Evolutionary conservation across 345 rosid genomes (phyloP), one percentile per base, ranked within the genome.

Genomic region (Pseudoturritis turrita): DNA sequence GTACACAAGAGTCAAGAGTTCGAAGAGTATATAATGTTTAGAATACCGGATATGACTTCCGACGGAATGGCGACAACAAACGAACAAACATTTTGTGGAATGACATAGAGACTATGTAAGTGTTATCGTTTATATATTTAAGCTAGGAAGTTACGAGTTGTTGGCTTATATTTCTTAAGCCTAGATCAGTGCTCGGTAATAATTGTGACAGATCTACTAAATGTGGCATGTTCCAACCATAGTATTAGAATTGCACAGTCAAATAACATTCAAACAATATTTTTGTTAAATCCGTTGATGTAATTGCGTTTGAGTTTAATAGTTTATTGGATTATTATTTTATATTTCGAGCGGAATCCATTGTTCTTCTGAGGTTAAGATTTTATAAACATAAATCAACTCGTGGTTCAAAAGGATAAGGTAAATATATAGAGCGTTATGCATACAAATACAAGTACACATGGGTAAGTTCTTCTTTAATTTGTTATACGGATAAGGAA

Each of bases 401-500:
- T n/a, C n/a, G n/a, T n/a, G n/a, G n/a, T n/a, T n/a, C n/a, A n/a
- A n/a, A n/a, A n/a, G n/a, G 72, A 14, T 54, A 21, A 57, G 14
- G 31, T 47, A 35, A 13, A 13, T 46, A 47, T 8, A 39, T 11
- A 67, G 15, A 26, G 28, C 22, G 25, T 70, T 33, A 46, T 36
- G 33, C 19, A 70, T 58, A 55, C 8, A 47, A 11, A 23, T 36
- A 58, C 49, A 70, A 52, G 19, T 62, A 7, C 29, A 55, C 6
- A 55, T 31, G 29, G 46, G 75, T 51, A 62, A 62, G 36, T 19
- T 51, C 61, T 19, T 51, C 61, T 18, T 29, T 18, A 7, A 9
- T 37, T 37, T 36, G 67, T 17, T 17, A 43, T 47, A 71, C 3
- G 58, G 60, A 71, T 60, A 60, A 70, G 15, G 46, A 56, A 69